phyloP scores from a whole-genome alignment of 352 stramenopile species.

The Albugo candida region DNA sequence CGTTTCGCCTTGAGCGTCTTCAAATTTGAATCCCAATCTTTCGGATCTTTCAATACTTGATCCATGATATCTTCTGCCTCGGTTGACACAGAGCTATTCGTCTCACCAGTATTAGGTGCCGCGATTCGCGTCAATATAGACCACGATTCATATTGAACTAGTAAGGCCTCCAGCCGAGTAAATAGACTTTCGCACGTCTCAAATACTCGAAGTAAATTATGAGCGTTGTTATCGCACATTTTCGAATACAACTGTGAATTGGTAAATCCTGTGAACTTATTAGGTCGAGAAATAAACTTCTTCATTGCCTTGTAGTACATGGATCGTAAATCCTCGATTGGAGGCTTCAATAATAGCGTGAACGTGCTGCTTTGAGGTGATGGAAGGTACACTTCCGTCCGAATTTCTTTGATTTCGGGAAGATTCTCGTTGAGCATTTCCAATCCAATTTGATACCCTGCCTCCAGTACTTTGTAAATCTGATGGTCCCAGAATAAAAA shows the following conservation, averaged over 20 bases:
- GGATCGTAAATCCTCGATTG: constrained; percentile 82
- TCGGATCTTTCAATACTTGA: constrained; percentile 39
- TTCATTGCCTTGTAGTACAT: constrained; percentile 92
- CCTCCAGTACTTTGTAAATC: constrained; percentile 90
- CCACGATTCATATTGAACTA: constrained; percentile 73
- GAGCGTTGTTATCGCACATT: constrained; percentile 81
- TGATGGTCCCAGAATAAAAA: constrained; percentile 88
- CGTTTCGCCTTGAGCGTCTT: constrained; percentile 73
- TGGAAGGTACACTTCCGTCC: constrained; percentile 54
- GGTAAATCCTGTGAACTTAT: constrained; percentile 74
- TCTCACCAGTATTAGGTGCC: constrained; percentile 69
- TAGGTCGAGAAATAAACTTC: constrained; percentile 85
- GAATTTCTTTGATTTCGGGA: constrained; percentile 76
- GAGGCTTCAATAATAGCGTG: constrained; percentile 81
- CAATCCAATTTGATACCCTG: constrained; percentile 84
- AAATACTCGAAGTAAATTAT: constrained; percentile 79
- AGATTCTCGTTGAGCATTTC: constrained; percentile 89
- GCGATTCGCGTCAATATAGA: constrained; percentile 24
- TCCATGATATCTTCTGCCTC: too few relatives aligned
- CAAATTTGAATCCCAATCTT: constrained; percentile 82
- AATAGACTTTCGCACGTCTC: constrained; percentile 84
- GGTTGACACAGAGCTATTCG: too few relatives aligned
- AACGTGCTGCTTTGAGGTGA: constrained; percentile 11
- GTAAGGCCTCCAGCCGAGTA: constrained; percentile 37
- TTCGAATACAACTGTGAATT: constrained; percentile 68